Base-by-base conservation (phyloP, 2,329 filamentous ascomycete genomes). In the Exophiala sideris region DNA sequence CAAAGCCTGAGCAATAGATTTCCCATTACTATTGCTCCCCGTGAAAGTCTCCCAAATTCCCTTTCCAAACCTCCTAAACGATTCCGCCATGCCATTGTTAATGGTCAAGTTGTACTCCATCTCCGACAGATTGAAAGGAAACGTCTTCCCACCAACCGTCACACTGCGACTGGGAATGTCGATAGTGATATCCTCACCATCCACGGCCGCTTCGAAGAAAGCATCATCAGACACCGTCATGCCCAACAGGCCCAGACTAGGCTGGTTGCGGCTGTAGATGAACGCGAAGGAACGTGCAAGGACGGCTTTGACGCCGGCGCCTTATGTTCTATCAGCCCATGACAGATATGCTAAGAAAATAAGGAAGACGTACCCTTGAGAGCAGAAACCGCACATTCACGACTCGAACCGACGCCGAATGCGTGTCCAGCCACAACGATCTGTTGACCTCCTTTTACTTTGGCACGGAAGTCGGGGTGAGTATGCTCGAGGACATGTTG, bases 41-140 rank as follows among this genome's bases (percentile, higher is more conserved):
- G 51, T 54, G 16, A 57, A 50, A 7, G 16, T 47, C 41, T 59
- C 49, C 56, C 56, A 59, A 14, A 59, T 55, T 3, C 33, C 56
- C 50, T 56, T 53, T 1, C 56, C 56, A 38, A 56, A 59, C 45
- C 34, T 48, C 9, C 44, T 50, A 38, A 45, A 59, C 16, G 47
- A 49, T n/a, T 52, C 49, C 3, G 49, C 50, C 54, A 74, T 70
- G 8, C 71, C 70, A 35, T 73, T 73, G 57, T 67, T 69, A 61
- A 73, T 71, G 38, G 64, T 68, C 75, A 77, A 78, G 62, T 81
- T 77, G 21, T 81, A 71, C 33, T 78, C 76, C 57, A 81, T 81
- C 56, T 79, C 77, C 62, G 75, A 79, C 40, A 79, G 68, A 64
- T 79, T 80, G 70, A 81, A 81, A 47, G 81, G 75, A 54, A 76